phyloP scores from a whole-genome alignment of 306 rosid species.

The Trifolium dubium region DNA sequence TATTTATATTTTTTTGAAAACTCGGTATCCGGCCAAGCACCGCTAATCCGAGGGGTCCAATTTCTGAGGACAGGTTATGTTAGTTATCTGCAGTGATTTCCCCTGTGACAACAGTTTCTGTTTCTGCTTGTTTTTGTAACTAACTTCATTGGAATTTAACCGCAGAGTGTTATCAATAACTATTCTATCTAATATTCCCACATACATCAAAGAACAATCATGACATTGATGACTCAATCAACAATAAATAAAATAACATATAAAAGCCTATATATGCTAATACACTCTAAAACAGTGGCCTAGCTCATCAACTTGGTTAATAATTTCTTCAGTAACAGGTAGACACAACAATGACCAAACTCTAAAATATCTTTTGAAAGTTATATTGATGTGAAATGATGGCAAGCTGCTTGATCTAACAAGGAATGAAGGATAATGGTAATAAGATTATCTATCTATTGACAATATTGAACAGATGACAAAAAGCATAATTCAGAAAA shows the following conservation, averaged over 20 bases:
- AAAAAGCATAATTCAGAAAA: slow-evolving; percentile 24
- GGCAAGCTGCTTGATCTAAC: slow-evolving; percentile 12
- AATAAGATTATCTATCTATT: neutral
- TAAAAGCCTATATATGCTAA: neutral
- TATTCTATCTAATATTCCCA: too few relatives aligned
- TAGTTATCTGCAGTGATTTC: neutral
- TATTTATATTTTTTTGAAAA: too few relatives aligned
- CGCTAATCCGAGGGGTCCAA: too few relatives aligned
- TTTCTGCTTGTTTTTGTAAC: neutral
- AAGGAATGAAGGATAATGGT: slow-evolving; percentile 20
- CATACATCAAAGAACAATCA: too few relatives aligned
- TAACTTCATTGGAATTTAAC: neutral
- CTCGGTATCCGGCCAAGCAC: too few relatives aligned
- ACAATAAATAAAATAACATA: neutral
- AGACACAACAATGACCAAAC: too few relatives aligned
- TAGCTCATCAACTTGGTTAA: slow-evolving; percentile 11
- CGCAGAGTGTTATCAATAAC: too few relatives aligned
- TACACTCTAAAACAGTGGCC: neutral
- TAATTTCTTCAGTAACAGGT: too few relatives aligned
- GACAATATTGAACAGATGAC: slow-evolving; percentile 13
- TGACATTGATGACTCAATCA: slow-evolving; percentile 9
- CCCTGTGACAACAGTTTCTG: neutral
- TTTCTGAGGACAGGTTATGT: too few relatives aligned
- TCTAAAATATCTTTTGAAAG: neutral
- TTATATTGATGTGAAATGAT: neutral